Conservation (phyloP, 2,329 filamentous ascomycete genomes). For the Botrytis medusae region DNA sequence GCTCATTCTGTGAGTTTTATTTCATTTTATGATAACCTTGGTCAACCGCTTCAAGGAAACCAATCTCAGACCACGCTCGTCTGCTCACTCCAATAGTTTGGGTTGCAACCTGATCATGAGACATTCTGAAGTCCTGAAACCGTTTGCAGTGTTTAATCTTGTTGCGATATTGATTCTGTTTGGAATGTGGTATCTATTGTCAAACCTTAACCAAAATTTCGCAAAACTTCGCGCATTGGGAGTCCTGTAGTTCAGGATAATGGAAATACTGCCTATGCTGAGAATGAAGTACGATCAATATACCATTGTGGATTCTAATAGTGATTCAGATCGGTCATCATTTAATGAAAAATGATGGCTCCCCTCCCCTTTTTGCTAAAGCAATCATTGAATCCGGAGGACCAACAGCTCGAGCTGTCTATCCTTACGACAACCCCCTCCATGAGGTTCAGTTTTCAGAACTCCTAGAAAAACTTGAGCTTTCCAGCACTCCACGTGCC, state of each 20-base stretch:
- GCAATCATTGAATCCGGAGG: conserved; percentile 59
- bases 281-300: not conserved
- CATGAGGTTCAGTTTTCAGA: conserved; percentile 57
- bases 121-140: no score
- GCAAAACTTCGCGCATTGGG: not conserved
- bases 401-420: conserved; percentile 55
- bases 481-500: conserved; percentile 44
- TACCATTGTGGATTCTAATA: not conserved
- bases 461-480: conserved; percentile 55
- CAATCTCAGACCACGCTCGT: not conserved
- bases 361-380: conserved; percentile 48
- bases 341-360: conserved; percentile 51
- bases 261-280: not conserved
- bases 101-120: not conserved
- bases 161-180: not conserved
- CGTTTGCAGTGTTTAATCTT: not conserved
- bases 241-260: not conserved
- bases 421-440: conserved; percentile 53
- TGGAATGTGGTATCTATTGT: not conserved
- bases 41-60: not conserved
- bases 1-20: conserved; percentile 55
- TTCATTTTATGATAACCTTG: conserved; percentile 4
- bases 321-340: conserved; percentile 62
- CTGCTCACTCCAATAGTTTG: not conserved
- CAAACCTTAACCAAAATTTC: not conserved